Evolutionary conservation across 2,329 filamentous ascomycete genomes (phyloP), one percentile per base, ranked within the genome.

Genomic region (Cladobotryum protrusum): DNA sequence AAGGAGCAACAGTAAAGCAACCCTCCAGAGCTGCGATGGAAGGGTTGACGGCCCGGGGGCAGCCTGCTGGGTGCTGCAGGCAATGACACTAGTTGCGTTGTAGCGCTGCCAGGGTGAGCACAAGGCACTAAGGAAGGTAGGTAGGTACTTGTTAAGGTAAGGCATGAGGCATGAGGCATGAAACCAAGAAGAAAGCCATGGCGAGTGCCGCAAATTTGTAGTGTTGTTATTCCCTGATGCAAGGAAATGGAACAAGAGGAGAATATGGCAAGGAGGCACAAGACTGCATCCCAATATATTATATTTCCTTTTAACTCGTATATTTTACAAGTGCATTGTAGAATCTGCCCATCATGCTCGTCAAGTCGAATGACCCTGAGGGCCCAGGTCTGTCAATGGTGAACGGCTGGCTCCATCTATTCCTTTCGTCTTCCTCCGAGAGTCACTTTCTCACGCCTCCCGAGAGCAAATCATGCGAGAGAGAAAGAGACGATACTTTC

Each of bases 11-110:
- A 20, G 18, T 17, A 14, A 11, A 36, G 12, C 35, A 9, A 37
- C 44, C 13, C 13, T 19, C 33, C 18, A 5, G 8, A 9, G 5
- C 18, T 42, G 39, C 6, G 11, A 2, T 29, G 42, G 19, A 34
- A 35, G 29, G 33, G 18, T 45, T 29, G 43, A 45, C 43, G 43
- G 47, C 17, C 44, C 47, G 37, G 45, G 37, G 47, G 15, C 24
- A 43, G 40, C 40, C 44, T 46, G 47, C 13, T 32, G 24, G 20
- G 15, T 14, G 40, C 40, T 42, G 40, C 40, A 42, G 40, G 40
- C 14, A 44, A 33, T 44, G n/a, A 29, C 24, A 20, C 20, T 44
- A 44, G 42, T 33, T 24, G n/a, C 14, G 19, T 13, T 34, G 20
- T 32, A 44, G 42, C 24, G 20, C 42, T 14, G 42, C 19, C 19